Evolutionary conservation across 2,329 filamentous ascomycete genomes (phyloP).

Genomic region (Plenodomus biglobosus): DNA sequence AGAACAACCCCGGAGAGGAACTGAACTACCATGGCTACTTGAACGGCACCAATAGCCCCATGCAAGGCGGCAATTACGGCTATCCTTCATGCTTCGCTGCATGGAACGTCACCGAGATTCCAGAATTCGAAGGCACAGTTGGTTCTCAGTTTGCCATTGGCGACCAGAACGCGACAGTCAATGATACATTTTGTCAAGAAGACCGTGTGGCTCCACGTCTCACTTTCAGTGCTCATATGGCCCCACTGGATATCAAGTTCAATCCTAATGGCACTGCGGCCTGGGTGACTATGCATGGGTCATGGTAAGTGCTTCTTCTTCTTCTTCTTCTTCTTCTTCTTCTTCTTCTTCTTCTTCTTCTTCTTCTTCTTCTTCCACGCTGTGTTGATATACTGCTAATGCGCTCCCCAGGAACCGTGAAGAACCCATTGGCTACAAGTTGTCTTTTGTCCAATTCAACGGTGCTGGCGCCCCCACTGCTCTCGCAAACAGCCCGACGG

Average conservation of each 20-base stretch:
- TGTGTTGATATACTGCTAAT: constrained; percentile 1
- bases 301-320: constrained; percentile 56
- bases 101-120: constrained; percentile 61
- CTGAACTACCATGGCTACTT: constrained; percentile 71
- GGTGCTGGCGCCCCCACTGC: constrained; percentile 50
- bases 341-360: neutral
- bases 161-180: constrained; percentile 48
- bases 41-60: constrained; percentile 48
- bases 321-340: neutral
- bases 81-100: constrained; percentile 71
- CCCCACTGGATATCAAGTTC: constrained; percentile 73
- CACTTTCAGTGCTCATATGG: constrained; percentile 66
- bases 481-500: constrained; percentile 50
- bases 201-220: constrained; percentile 53
- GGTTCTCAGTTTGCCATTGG: constrained; percentile 56
- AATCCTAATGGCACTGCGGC: constrained; percentile 58
- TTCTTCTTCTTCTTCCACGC: neutral
- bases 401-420: constrained; percentile 47
- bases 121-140: constrained; percentile 45
- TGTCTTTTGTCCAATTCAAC: constrained; percentile 51
- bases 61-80: constrained; percentile 63
- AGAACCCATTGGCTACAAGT: constrained; percentile 54
- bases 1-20: constrained; percentile 72
- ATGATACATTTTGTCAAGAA: constrained; percentile 50
- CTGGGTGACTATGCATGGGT: constrained; percentile 72